Evolutionary conservation across 768 basidiomycete species (phyloP).

Genomic region (Scleroderma citrinum): DNA sequence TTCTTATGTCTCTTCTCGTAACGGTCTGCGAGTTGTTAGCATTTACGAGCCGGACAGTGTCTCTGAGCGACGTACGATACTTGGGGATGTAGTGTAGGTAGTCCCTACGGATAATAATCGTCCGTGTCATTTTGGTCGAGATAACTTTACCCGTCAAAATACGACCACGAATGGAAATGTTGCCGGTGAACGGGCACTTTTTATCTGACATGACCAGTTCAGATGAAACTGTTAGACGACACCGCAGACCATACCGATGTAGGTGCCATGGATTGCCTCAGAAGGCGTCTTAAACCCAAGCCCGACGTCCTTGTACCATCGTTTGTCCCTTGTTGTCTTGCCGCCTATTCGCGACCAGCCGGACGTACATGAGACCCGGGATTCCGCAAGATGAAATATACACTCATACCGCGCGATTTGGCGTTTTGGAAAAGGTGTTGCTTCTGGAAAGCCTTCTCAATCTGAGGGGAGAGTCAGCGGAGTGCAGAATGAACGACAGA

Average conservation of each 20-base stretch:
- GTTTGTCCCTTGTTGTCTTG: conserved; percentile 92
- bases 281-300: conserved; percentile 94
- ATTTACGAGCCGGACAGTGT: background rate
- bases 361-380: conserved; percentile 8
- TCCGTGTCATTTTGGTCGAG: conserved; percentile 99
- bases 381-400: conserved; percentile 5
- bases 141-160: conserved; percentile 97
- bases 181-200: conserved; percentile 98
- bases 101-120: conserved; percentile 92
- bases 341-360: conserved; percentile 39
- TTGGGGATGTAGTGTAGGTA: conserved; percentile 97
- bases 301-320: conserved; percentile 99
- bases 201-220: conserved; percentile 58
- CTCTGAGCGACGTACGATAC: conserved; percentile 68
- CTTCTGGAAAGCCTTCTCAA: conserved; percentile 98
- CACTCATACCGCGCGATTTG: conserved; percentile 80
- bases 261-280: conserved; percentile 93
- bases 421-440: conserved; percentile 97
- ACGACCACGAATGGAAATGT: conserved; percentile 97
- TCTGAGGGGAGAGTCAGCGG: conserved; percentile 36
- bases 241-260: conserved; percentile 67
- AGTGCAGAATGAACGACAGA: background rate
- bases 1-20: conserved; percentile 99
- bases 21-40: conserved; percentile 57
- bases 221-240: background rate